These are phyloP conservation scores for Russula abietina DNA, from an alignment of 768 basidiomycete genomes.

Conservation along the genomic window DNA sequence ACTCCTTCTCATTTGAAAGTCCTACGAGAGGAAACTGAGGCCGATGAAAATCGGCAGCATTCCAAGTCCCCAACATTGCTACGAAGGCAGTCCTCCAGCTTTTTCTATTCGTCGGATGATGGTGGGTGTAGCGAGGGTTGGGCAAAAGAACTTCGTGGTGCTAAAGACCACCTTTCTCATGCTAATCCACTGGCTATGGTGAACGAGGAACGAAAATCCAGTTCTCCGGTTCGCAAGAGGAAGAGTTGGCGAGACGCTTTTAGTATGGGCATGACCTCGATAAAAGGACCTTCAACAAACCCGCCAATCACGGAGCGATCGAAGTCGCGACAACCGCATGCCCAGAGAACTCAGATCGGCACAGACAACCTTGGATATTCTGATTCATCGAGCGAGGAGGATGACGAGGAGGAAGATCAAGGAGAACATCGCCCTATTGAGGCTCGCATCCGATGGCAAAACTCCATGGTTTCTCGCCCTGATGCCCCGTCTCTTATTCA, in stretches of 20 bases:
- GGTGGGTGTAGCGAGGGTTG: slow-evolving; percentile 39
- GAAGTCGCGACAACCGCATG: slow-evolving; percentile 18
- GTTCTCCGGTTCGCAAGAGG: slow-evolving; percentile 28
- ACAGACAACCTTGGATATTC: background rate
- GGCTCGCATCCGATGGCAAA: slow-evolving; percentile 49
- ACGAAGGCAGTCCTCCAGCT: slow-evolving; percentile 61
- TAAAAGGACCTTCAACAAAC: slow-evolving; percentile 24
- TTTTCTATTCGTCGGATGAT: slow-evolving; percentile 72
- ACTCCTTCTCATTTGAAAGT: slow-evolving; percentile 75
- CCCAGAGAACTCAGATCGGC: background rate
- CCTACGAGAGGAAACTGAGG: slow-evolving; percentile 58
- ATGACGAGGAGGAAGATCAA: slow-evolving; percentile 28
- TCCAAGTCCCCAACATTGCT: slow-evolving; percentile 20
- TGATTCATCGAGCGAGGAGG: slow-evolving; percentile 34
- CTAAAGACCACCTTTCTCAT: slow-evolving; percentile 73
- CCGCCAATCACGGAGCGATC: slow-evolving; percentile 13
- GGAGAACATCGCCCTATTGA: slow-evolving; percentile 74
- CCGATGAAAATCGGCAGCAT: slow-evolving; percentile 22
- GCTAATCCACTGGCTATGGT: slow-evolving; percentile 90
- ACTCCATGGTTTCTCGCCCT: slow-evolving; percentile 5
- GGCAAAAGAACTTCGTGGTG: slow-evolving; percentile 24
- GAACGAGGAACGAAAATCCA: slow-evolving; percentile 42
- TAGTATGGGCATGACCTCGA: slow-evolving; percentile 27
- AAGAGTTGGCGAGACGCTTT: slow-evolving; percentile 33
- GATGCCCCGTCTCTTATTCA: background rate